These are phyloP conservation scores for Verruconis gallopava DNA, from an alignment of 2,329 filamentous ascomycete genomes.

Conservation along the genomic window DNA sequence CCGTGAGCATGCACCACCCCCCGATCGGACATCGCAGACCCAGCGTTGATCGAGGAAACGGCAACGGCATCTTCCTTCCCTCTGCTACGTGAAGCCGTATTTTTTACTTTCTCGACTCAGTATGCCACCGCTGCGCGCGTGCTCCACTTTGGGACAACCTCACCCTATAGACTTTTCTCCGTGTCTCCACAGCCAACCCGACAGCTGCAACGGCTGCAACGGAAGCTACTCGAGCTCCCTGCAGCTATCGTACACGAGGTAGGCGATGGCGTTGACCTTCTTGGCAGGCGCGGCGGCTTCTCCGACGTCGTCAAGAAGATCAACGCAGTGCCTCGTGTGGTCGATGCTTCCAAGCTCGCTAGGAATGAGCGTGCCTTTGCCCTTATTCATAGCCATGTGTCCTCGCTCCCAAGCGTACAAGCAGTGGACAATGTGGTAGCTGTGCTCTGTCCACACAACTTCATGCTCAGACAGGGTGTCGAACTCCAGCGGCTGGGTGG, in stretches of 20 bases:
- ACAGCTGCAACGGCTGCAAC: not conserved
- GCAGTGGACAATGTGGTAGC: conserved; percentile 9
- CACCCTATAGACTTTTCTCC: too few relatives aligned
- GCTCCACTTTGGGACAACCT: too few relatives aligned
- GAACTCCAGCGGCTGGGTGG: not conserved
- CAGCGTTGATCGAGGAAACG: too few relatives aligned
- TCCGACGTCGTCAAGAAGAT: conserved; percentile 4
- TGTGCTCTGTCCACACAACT: conserved; percentile 9
- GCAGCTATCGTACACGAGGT: conserved; percentile 9
- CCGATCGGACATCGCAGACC: too few relatives aligned
- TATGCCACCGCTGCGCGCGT: too few relatives aligned
- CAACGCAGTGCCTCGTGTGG: conserved; percentile 9
- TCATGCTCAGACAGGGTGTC: not conserved
- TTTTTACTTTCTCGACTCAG: too few relatives aligned
- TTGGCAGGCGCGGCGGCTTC: not conserved
- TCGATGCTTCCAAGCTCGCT: conserved; percentile 7
- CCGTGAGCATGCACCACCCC: too few relatives aligned
- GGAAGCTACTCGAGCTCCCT: conserved; percentile 1
- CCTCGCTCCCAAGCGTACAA: conserved; percentile 9
- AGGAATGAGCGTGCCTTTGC: not conserved
- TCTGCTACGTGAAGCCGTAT: too few relatives aligned
- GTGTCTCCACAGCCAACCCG: not conserved
- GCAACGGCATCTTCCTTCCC: too few relatives aligned
- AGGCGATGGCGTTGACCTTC: conserved; percentile 9
- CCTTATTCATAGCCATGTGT: not conserved